A percentile compares a stretch with the other conserved stretches of the same genome.
phyloP scores from a whole-genome alignment of 352 stramenopile genomes.

The Thraustochytrium sp. region DNA sequence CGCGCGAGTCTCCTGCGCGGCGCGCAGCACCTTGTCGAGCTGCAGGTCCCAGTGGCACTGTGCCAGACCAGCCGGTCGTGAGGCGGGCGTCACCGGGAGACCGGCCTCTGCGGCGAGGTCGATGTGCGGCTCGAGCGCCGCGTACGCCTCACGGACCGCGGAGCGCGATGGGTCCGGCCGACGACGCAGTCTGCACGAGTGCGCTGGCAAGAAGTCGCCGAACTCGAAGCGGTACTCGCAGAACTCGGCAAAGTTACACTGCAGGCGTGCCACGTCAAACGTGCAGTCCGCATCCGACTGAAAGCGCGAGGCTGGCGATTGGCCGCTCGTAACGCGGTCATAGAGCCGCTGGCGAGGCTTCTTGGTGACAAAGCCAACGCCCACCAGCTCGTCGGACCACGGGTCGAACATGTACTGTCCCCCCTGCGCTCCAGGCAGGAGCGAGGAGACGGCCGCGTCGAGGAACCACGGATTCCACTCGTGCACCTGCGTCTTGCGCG shows the following conservation, averaged over 20 bases:
- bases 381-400: constrained; percentile 30
- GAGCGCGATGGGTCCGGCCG: background rate
- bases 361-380: constrained; percentile 5
- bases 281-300: constrained; percentile 17
- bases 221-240: constrained; percentile 20
- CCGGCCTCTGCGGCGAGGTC: background rate
- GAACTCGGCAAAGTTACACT: constrained; percentile 19
- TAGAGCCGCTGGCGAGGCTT: background rate
- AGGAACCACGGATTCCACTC: constrained; percentile 38
- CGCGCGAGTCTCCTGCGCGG: background rate
- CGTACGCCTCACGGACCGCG: background rate
- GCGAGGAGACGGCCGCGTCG: background rate
- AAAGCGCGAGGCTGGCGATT: background rate
- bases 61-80: background rate
- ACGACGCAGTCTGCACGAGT: constrained; percentile 1
- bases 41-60: background rate
- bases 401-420: constrained; percentile 24
- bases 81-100: background rate
- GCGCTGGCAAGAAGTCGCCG: constrained; percentile 23
- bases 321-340: background rate
- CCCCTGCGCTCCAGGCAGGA: constrained; percentile 1
- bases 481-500: background rate
- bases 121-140: background rate
- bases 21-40: background rate
- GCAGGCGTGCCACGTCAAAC: constrained; percentile 12